These are phyloP conservation scores for Naganishia vishniacii DNA, from an alignment of 768 basidiomycete species.

Conservation along the genomic window DNA sequence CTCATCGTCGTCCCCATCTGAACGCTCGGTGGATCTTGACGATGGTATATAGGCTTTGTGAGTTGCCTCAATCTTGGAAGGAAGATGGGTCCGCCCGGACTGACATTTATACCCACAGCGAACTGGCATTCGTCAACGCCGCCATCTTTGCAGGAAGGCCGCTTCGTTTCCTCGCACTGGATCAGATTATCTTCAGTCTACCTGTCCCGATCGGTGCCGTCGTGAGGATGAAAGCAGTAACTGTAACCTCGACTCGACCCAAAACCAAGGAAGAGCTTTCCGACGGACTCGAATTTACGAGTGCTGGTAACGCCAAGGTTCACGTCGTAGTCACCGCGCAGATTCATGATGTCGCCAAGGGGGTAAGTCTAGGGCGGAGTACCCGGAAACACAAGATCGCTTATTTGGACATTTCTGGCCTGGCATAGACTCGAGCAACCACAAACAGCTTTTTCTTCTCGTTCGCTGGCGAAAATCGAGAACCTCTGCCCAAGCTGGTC, in stretches of 20 bases:
- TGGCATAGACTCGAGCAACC: conserved; percentile 18
- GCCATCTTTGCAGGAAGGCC: conserved; percentile 62
- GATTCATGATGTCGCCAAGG: conserved; percentile 55
- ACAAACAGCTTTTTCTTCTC: conserved; percentile 39
- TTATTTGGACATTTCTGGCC: background rate
- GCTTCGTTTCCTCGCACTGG: conserved; percentile 69
- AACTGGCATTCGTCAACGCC: conserved; percentile 71
- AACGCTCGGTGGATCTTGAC: no score
- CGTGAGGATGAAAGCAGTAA: conserved; percentile 64
- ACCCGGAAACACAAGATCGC: background rate
- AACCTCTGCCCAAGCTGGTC: conserved; percentile 40
- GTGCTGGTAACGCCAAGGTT: conserved; percentile 41
- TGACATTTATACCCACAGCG: no score
- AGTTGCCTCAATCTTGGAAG: background rate
- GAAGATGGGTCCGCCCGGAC: no score
- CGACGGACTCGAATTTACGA: conserved; percentile 28
- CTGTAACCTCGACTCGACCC: conserved; percentile 59
- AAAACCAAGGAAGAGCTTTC: conserved; percentile 27
- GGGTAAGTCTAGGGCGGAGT: conserved; percentile 53
- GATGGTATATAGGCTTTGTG: conserved; percentile 6
- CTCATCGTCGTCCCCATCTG: background rate
- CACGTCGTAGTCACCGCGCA: conserved; percentile 47
- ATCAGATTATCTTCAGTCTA: conserved; percentile 69
- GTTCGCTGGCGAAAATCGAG: conserved; percentile 30
- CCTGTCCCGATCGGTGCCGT: conserved; percentile 82